Percentiles rank a stretch among this genome's conserved stretches.
These are phyloP conservation scores for Xylariaceae sp. DNA, from an alignment of 2,329 filamentous ascomycete genomes.

Conservation along the genomic window DNA sequence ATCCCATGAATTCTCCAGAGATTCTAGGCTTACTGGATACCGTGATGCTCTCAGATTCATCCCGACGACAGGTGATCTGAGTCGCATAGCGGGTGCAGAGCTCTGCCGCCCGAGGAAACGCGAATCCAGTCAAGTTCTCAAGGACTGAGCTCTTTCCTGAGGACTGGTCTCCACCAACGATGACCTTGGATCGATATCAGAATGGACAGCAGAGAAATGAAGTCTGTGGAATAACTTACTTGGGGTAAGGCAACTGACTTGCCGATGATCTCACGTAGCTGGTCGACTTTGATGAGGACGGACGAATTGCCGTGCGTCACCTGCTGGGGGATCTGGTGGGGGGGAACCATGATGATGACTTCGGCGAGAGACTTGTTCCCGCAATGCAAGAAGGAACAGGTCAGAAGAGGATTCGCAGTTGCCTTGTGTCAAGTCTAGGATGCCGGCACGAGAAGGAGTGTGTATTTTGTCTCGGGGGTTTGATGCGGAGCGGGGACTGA, in stretches of 20 bases:
- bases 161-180: slow-evolving; percentile 80
- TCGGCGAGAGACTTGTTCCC: too few relatives aligned
- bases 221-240: slow-evolving; percentile 20
- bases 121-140: slow-evolving; percentile 56
- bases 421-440: too few relatives aligned
- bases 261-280: slow-evolving; percentile 39
- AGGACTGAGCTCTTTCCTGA: slow-evolving; percentile 83
- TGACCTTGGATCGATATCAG: slow-evolving; percentile 54
- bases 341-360: too few relatives aligned
- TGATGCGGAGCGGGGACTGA: too few relatives aligned
- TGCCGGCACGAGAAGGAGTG: too few relatives aligned
- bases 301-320: slow-evolving; percentile 29
- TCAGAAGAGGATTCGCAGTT: too few relatives aligned
- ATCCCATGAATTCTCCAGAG: too few relatives aligned
- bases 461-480: too few relatives aligned
- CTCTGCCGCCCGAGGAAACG: slow-evolving; percentile 41
- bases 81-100: slow-evolving; percentile 49
- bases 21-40: too few relatives aligned
- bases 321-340: too few relatives aligned
- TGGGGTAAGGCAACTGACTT: slow-evolving; percentile 31
- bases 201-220: neutral
- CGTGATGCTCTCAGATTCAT: slow-evolving; percentile 30
- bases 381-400: too few relatives aligned
- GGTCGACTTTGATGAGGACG: slow-evolving; percentile 36
- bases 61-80: slow-evolving; percentile 42